A percentile compares a stretch with the other conserved stretches of the same genome.
Evolutionary conservation across 1,284 basidiomycete genomes (phyloP).

Genomic region (Cryptococcus hybrid): DNA sequence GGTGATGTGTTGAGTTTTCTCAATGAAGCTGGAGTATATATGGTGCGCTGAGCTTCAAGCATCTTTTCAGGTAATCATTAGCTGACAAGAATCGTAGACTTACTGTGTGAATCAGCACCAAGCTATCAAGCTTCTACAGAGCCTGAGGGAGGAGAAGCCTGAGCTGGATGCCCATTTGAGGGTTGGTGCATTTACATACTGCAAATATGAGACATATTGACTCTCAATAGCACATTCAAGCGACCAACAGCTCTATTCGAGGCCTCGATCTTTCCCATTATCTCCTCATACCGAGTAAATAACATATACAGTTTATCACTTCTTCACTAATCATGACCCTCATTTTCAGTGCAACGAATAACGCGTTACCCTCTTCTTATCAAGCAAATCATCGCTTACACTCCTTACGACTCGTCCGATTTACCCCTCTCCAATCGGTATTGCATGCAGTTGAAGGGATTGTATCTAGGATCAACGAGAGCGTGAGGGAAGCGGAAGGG

Average conservation of each 20-base stretch:
- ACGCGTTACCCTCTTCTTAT: constrained; percentile 88
- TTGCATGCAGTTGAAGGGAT: constrained; percentile 68
- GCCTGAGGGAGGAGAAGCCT: constrained; percentile 65
- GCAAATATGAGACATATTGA: not conserved
- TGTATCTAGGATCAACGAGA: constrained; percentile 80
- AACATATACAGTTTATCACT: not conserved
- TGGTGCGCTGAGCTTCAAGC: constrained; percentile 53
- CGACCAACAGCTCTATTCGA: constrained; percentile 66
- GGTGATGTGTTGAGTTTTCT: constrained; percentile 79
- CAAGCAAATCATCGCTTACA: constrained; percentile 80
- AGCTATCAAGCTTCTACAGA: constrained; percentile 74
- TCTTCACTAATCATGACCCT: not conserved
- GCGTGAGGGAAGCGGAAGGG: constrained; percentile 80
- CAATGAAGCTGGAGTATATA: constrained; percentile 72
- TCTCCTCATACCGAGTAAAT: constrained; percentile 81
- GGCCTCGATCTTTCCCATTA: constrained; percentile 89
- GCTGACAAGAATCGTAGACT: constrained; percentile 55
- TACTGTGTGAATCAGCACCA: constrained; percentile 89
- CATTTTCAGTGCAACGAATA: constrained; percentile 79
- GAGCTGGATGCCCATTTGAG: constrained; percentile 66
- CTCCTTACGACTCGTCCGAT: constrained; percentile 55
- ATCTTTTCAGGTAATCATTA: not conserved
- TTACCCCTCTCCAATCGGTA: constrained; percentile 60
- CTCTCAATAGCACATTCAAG: constrained; percentile 24
- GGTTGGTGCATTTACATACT: constrained; percentile 50